Conservation (phyloP, 2,329 filamentous ascomycete species). For the Fusarium sp. region DNA sequence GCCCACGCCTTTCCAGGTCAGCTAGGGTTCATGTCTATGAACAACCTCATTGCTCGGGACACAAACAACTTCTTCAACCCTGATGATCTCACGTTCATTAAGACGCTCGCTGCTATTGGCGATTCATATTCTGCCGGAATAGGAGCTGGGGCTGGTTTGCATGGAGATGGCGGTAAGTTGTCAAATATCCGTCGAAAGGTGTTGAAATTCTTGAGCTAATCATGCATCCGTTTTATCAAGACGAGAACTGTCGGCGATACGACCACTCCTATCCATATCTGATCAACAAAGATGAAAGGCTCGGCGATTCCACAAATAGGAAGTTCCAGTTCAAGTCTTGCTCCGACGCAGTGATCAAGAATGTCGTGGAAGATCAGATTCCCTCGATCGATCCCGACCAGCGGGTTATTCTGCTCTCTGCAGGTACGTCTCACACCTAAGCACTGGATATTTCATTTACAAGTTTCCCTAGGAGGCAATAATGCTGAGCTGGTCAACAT, state of each 20-base stretch:
- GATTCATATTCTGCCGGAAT: slow-evolving; percentile 34
- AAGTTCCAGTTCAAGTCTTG: slow-evolving; percentile 34
- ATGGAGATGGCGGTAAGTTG: not conserved
- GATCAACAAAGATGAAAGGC: slow-evolving; percentile 16
- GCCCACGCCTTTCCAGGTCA: no score
- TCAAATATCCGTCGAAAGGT: no score
- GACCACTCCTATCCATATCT: slow-evolving; percentile 25
- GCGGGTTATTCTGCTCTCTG: slow-evolving; percentile 20
- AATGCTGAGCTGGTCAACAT: slow-evolving; percentile 22
- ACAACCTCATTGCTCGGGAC: not conserved
- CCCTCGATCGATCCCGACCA: slow-evolving; percentile 13
- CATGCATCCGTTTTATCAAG: not conserved
- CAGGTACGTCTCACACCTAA: no score
- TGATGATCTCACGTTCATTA: not conserved
- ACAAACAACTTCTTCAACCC: not conserved
- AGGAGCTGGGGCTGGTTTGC: slow-evolving; percentile 18
- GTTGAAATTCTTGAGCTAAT: not conserved
- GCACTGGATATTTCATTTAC: no score
- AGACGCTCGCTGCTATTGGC: slow-evolving; percentile 18
- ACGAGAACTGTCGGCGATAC: slow-evolving; percentile 25
- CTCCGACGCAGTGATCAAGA: slow-evolving; percentile 20
- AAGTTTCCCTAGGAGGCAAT: no score
- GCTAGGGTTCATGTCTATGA: not conserved
- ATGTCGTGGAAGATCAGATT: slow-evolving; percentile 29
- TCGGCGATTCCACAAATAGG: slow-evolving; percentile 15